Evolutionary conservation across 106 monocot genomes (phyloP).

Genomic region (Amphibolis antarctica): DNA sequence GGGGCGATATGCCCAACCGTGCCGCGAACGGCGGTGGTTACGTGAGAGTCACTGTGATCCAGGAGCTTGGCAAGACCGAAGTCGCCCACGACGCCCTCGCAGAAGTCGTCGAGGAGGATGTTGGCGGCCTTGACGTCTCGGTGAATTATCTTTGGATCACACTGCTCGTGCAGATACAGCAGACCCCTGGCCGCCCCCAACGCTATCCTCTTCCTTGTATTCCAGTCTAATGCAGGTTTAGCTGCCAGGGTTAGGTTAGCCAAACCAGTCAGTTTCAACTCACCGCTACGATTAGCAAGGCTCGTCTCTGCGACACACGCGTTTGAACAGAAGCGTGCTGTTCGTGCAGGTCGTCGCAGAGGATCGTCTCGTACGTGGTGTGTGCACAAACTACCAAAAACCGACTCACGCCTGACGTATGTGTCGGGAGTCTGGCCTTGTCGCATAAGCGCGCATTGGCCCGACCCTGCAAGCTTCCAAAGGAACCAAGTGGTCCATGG

Average conservation of each 20-base stretch:
- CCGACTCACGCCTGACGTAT: no score
- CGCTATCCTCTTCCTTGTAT: constrained; percentile 62
- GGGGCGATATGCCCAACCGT: constrained; percentile 31
- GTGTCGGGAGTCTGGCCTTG: no score
- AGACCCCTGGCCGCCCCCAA: constrained; percentile 75
- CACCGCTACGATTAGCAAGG: no score
- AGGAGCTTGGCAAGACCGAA: constrained; percentile 93
- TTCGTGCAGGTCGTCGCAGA: no score
- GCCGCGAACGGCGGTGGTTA: constrained; percentile 27
- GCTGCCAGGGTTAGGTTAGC: constrained; percentile 24
- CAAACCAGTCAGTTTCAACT: no score
- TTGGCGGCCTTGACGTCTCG: constrained; percentile 96
- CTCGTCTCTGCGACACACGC: no score
- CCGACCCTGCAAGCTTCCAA: no score
- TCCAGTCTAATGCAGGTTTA: constrained; percentile 79
- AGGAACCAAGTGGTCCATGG: no score
- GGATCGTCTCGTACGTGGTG: no score
- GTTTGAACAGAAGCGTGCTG: no score
- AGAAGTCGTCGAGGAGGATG: constrained; percentile 71
- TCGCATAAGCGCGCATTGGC: no score
- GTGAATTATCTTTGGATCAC: constrained; percentile 98
- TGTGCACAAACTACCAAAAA: no score
- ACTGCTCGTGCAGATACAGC: constrained; percentile 94
- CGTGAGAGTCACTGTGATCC: constrained; percentile 45
- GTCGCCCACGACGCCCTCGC: constrained; percentile 81